Percentiles rank a stretch among this genome's conserved stretches.
Evolutionary conservation across 257 asterid species (phyloP).

Genomic region (Cruciata laevipes): DNA sequence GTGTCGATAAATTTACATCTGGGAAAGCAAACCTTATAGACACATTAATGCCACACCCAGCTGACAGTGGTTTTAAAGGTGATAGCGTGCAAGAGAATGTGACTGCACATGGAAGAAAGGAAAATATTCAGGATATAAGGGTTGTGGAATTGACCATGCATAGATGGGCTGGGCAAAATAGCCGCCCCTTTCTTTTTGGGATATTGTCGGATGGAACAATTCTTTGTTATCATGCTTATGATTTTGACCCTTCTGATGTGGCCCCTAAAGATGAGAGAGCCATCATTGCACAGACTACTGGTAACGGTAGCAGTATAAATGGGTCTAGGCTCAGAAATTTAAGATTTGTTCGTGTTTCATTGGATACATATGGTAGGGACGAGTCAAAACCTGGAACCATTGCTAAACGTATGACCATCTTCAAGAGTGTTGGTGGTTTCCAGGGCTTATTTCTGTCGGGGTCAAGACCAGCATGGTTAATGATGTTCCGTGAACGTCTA

Average conservation of each 20-base stretch:
- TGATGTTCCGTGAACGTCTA: slow-evolving; percentile 91
- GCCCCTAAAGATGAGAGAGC: slow-evolving; percentile 48
- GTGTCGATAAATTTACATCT: slow-evolving; percentile 63
- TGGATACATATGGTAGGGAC: slow-evolving; percentile 74
- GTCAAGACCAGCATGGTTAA: slow-evolving; percentile 82
- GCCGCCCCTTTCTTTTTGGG: slow-evolving; percentile 82
- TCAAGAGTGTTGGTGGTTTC: slow-evolving; percentile 85
- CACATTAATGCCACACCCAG: slow-evolving; percentile 42
- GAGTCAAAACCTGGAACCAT: slow-evolving; percentile 58
- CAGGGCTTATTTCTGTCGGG: slow-evolving; percentile 86
- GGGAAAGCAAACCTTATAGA: slow-evolving; percentile 69
- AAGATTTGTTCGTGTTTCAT: slow-evolving; percentile 64
- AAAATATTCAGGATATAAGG: slow-evolving; percentile 46
- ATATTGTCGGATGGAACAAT: slow-evolving; percentile 89
- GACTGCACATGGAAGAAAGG: slow-evolving; percentile 55
- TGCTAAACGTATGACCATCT: slow-evolving; percentile 56
- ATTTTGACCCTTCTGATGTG: slow-evolving; percentile 65
- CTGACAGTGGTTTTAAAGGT: slow-evolving; percentile 29
- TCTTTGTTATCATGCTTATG: slow-evolving; percentile 83
- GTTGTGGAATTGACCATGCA: slow-evolving; percentile 92
- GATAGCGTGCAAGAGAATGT: slow-evolving; percentile 38
- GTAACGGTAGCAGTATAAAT: slow-evolving; percentile 38
- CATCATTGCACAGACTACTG: slow-evolving; percentile 33
- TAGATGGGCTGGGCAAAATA: slow-evolving; percentile 69
- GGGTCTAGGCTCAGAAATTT: slow-evolving; percentile 83